Percentiles rank a stretch among this genome's conserved stretches.
phyloP scores from a whole-genome alignment of 495 filamentous ascomycete species.

The Penicillium chermesinum region DNA sequence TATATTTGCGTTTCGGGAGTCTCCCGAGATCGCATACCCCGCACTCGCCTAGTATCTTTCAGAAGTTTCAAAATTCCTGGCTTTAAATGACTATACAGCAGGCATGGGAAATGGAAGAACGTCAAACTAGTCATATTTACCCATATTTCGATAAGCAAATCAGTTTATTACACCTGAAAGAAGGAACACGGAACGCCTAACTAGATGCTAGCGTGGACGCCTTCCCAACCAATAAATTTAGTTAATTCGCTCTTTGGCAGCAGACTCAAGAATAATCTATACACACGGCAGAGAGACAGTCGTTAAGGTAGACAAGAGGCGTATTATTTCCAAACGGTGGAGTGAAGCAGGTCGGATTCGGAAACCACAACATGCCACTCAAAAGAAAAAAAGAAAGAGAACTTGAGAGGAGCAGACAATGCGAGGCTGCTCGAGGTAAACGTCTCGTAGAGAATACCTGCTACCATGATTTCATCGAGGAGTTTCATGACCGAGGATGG shows the following conservation, averaged over 20 bases:
- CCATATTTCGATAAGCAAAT: not conserved
- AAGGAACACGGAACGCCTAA: not conserved
- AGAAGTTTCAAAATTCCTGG: too few species aligned
- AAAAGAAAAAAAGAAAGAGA: not conserved
- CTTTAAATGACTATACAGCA: too few species aligned
- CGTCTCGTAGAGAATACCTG: constrained; percentile 14
- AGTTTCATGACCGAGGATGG: constrained; percentile 8
- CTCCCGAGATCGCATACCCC: too few species aligned
- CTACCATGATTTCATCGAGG: constrained; percentile 22
- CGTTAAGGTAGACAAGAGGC: not conserved
- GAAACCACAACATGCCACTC: not conserved
- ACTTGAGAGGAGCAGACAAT: not conserved
- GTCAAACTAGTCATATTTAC: not conserved
- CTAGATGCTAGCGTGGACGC: not conserved
- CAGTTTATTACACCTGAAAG: not conserved
- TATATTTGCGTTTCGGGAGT: too few species aligned
- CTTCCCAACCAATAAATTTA: not conserved
- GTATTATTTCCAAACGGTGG: not conserved
- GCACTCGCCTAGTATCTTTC: too few species aligned
- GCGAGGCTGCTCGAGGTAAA: constrained; percentile 6
- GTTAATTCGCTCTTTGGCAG: not conserved
- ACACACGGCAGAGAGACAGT: not conserved
- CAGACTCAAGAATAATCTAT: not conserved
- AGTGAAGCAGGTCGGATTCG: not conserved
- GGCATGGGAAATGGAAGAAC: too few species aligned